phyloP scores from a whole-genome alignment of 177 flowering plant genomes.

The Telopea speciosissima region DNA sequence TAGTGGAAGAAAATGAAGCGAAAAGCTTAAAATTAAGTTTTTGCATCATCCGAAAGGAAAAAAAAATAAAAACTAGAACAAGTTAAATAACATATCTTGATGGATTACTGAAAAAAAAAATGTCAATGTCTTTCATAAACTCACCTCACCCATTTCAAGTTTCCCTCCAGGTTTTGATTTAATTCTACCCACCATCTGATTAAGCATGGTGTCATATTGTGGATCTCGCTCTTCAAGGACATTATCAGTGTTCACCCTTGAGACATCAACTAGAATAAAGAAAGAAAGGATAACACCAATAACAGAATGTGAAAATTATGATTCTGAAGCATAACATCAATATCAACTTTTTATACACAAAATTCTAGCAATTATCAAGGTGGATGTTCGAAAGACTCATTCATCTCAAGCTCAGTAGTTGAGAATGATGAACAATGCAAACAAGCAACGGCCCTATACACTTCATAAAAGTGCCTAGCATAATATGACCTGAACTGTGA shows the following conservation, averaged over 20 bases:
- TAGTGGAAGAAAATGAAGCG: background rate
- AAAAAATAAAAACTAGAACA: background rate
- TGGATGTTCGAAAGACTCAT: no score
- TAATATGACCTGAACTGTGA: no score
- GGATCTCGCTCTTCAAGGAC: constrained; percentile 68
- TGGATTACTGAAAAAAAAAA: no score
- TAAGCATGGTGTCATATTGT: constrained; percentile 72
- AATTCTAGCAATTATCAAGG: no score
- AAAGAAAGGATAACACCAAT: background rate
- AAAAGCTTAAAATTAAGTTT: background rate
- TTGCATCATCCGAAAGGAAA: background rate
- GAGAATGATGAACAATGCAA: no score
- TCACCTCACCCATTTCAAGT: constrained; percentile 90
- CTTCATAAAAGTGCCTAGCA: no score
- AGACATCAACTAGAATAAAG: constrained; percentile 25
- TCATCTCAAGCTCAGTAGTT: no score
- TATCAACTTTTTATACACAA: no score
- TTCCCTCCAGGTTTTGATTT: constrained; percentile 79
- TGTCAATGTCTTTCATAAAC: constrained; percentile 8
- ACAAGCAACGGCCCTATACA: no score
- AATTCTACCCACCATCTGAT: constrained; percentile 83
- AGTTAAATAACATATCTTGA: background rate
- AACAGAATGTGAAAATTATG: no score
- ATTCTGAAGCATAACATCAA: no score
- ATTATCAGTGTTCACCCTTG: constrained; percentile 34